Evolutionary conservation across 1,284 basidiomycete species (phyloP).

Genomic region (Puccinia polysora): DNA sequence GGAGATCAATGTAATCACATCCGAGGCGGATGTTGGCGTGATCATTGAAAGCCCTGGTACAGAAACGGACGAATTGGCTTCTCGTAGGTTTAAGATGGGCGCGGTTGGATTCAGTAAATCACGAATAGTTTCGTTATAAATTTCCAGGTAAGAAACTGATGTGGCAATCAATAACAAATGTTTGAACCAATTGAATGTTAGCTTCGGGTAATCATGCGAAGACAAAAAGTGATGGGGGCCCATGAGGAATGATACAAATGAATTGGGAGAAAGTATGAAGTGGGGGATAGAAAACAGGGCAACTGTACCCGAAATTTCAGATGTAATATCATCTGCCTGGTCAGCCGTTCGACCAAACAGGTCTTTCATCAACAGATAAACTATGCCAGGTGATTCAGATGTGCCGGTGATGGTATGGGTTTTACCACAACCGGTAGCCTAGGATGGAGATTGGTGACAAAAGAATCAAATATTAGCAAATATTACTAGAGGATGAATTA

Average conservation of each 20-base stretch:
- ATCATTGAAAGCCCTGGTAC: constrained; percentile 77
- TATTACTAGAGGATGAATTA: constrained; percentile 19
- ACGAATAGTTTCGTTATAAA: constrained; percentile 97
- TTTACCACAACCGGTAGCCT: constrained; percentile 97
- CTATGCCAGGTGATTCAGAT: constrained; percentile 77
- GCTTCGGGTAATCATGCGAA: background rate
- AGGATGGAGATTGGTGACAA: constrained; percentile 5
- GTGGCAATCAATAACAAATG: no score
- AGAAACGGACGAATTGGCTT: constrained; percentile 75
- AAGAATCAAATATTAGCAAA: constrained; percentile 1
- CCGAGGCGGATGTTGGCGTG: constrained; percentile 71
- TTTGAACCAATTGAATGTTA: constrained; percentile 6
- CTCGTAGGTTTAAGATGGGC: constrained; percentile 69
- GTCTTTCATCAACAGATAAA: constrained; percentile 93
- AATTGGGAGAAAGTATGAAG: background rate
- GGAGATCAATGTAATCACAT: constrained; percentile 86
- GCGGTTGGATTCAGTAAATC: constrained; percentile 74
- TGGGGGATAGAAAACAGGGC: background rate
- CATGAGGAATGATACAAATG: background rate
- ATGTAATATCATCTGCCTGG: constrained; percentile 70
- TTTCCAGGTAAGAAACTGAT: constrained; percentile 83
- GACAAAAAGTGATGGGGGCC: background rate
- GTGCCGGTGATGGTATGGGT: constrained; percentile 95
- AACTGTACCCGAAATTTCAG: constrained; percentile 60
- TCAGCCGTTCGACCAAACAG: constrained; percentile 84